phyloP scores from a whole-genome alignment of 768 basidiomycete species.

The Amanita molliuscula region DNA sequence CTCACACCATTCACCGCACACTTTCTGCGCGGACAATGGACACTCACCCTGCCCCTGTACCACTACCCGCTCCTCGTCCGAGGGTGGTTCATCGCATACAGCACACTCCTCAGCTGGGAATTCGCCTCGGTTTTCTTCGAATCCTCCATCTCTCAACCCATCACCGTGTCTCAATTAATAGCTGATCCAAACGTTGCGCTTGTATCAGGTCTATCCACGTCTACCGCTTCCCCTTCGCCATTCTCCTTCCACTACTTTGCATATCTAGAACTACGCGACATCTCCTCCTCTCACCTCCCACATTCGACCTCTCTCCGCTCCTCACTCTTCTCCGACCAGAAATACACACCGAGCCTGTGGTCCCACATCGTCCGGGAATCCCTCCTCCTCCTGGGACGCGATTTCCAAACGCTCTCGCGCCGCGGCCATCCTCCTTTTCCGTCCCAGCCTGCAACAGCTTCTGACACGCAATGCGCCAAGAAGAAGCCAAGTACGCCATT shows the following conservation, averaged over 20 bases:
- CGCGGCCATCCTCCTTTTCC: conserved; percentile 33
- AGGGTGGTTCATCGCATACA: conserved; percentile 39
- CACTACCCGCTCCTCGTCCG: conserved; percentile 35
- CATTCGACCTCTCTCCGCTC: conserved; percentile 34
- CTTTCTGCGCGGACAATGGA: conserved; percentile 50
- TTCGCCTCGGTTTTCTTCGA: conserved; percentile 52
- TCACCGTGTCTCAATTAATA: conserved; percentile 31
- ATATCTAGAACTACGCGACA: conserved; percentile 46
- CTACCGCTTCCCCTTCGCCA: conserved; percentile 12
- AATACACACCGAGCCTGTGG: conserved; percentile 58
- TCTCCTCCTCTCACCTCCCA: conserved; percentile 35
- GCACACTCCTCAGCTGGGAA: conserved; percentile 55
- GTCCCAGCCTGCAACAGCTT: conserved; percentile 8
- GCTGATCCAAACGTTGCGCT: conserved; percentile 46
- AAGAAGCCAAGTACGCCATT: conserved; percentile 12
- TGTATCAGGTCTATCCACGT: conserved; percentile 49
- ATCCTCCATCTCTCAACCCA: conserved; percentile 43
- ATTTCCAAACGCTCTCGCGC: conserved; percentile 58
- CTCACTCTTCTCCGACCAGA: conserved; percentile 59
- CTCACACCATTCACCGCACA: conserved; percentile 57
- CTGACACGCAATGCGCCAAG: neutral
- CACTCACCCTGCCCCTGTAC: conserved; percentile 35
- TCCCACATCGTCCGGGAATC: conserved; percentile 44
- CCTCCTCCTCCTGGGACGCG: conserved; percentile 50
- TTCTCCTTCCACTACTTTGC: conserved; percentile 50